Conservation (phyloP, 495 filamentous ascomycete species). For the Aspergillus biplanus region DNA sequence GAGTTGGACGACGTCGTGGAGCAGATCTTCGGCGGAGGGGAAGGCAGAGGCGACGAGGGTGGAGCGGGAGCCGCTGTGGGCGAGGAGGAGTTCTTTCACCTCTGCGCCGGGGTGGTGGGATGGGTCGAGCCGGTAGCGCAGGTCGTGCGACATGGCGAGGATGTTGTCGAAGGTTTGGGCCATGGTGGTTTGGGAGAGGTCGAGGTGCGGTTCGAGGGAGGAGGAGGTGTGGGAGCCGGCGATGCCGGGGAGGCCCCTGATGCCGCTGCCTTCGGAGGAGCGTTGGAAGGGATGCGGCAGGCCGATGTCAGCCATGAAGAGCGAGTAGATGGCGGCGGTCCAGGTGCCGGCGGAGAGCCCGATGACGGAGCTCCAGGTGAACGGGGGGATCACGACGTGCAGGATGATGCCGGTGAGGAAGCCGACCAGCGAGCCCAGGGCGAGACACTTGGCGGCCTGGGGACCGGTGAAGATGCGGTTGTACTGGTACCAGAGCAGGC, state of each 20-base stretch:
- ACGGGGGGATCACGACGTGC: slow-evolving; percentile 13
- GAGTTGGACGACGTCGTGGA: slow-evolving; percentile 28
- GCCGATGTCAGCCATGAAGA: slow-evolving; percentile 18
- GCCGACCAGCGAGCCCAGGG: slow-evolving; percentile 9
- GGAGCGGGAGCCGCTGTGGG: slow-evolving; percentile 29
- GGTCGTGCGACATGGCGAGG: slow-evolving; percentile 4
- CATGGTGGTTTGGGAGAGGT: slow-evolving; percentile 20
- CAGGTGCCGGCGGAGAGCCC: slow-evolving; percentile 20
- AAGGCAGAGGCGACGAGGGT: slow-evolving; percentile 34
- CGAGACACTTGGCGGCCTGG: slow-evolving; percentile 15
- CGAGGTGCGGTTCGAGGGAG: slow-evolving; percentile 19
- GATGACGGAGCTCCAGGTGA: slow-evolving; percentile 23
- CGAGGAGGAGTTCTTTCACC: slow-evolving; percentile 43
- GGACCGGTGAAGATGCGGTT: slow-evolving; percentile 25
- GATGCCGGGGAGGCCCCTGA: too few relatives aligned
- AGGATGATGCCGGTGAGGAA: slow-evolving; percentile 16
- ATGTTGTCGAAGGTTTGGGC: slow-evolving; percentile 24
- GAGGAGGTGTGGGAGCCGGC: slow-evolving; percentile 13
- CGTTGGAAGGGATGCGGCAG: slow-evolving; percentile 12
- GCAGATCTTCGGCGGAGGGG: slow-evolving; percentile 40
- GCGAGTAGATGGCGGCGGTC: slow-evolving; percentile 21
- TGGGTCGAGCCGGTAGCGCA: slow-evolving; percentile 18
- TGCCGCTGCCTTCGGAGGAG: not conserved
- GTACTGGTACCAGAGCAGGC: slow-evolving; percentile 24
- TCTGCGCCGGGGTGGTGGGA: slow-evolving; percentile 47